A percentile compares a stretch with the other conserved stretches of the same genome.
phyloP scores from a whole-genome alignment of 1,284 basidiomycete species.

The Porodaedalea pini region DNA sequence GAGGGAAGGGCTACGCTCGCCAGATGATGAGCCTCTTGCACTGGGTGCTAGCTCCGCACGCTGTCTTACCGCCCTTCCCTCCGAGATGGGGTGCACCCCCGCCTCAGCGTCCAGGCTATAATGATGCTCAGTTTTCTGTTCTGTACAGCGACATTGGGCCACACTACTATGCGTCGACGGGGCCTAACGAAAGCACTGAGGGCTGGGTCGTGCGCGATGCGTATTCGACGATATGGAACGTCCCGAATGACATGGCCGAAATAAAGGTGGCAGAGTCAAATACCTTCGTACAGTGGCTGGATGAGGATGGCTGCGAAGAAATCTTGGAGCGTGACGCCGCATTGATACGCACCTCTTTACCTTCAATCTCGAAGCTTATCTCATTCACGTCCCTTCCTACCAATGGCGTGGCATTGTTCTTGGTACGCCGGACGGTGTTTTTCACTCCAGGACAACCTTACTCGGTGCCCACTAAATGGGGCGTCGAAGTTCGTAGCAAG shows the following conservation, averaged over 20 bases:
- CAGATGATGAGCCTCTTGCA: constrained; percentile 55
- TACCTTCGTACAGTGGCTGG: background rate
- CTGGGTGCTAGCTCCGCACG: constrained; percentile 39
- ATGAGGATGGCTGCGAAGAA: constrained; percentile 11
- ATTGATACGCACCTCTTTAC: constrained; percentile 20
- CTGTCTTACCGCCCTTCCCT: constrained; percentile 33
- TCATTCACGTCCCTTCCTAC: constrained; percentile 17
- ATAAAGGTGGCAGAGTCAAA: background rate
- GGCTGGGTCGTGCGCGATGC: constrained; percentile 49
- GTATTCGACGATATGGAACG: constrained; percentile 43
- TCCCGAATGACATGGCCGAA: constrained; percentile 21
- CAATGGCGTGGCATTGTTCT: constrained; percentile 16
- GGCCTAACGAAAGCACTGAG: constrained; percentile 33
- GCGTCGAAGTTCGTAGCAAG: background rate
- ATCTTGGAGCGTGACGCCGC: constrained; percentile 17
- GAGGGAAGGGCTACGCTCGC: constrained; percentile 46
- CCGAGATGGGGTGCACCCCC: constrained; percentile 36
- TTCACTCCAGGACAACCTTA: constrained; percentile 39
- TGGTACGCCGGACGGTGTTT: constrained; percentile 24
- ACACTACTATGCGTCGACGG: constrained; percentile 48
- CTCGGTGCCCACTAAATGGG: constrained; percentile 13
- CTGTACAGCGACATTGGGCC: constrained; percentile 65
- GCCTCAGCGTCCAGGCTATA: constrained; percentile 27
- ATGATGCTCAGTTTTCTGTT: constrained; percentile 45
- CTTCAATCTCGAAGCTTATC: background rate